A percentile compares a stretch with the other conserved stretches of the same genome.
Conservation (phyloP, 2,329 filamentous ascomycete species). For the Exophiala spinifera region DNA sequence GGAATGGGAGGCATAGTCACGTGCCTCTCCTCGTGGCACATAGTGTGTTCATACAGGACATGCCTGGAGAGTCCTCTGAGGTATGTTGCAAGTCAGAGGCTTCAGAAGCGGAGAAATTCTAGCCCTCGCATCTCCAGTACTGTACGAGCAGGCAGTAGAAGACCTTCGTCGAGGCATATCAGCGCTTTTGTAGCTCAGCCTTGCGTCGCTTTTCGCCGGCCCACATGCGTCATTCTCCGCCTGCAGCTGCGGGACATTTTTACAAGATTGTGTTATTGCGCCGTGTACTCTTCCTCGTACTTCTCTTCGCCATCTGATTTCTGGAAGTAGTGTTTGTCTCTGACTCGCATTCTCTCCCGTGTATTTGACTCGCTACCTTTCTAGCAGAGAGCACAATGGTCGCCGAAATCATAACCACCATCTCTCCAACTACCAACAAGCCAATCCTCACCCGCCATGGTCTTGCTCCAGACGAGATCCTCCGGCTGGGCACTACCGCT, state of each 20-base stretch:
- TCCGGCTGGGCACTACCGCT: conserved; percentile 67
- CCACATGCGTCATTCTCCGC: background rate
- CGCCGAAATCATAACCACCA: conserved; percentile 65
- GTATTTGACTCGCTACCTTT: background rate
- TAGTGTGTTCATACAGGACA: no score
- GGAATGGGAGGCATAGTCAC: no score
- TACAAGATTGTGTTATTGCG: no score
- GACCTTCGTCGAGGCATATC: background rate
- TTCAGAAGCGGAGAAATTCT: no score
- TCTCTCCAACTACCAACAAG: conserved; percentile 87
- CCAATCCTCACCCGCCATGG: conserved; percentile 76
- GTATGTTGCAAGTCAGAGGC: no score
- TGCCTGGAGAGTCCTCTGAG: no score
- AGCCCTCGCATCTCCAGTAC: no score
- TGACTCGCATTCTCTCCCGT: background rate
- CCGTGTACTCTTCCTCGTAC: no score
- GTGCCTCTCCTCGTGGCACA: no score
- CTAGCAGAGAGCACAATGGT: conserved; percentile 39
- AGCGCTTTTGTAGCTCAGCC: background rate
- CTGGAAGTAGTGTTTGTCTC: background rate
- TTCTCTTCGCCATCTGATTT: background rate
- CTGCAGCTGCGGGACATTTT: background rate
- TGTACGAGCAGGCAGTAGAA: no score
- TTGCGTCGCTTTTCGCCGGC: background rate
- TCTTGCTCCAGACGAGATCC: conserved; percentile 66